A percentile compares a stretch with the other conserved stretches of the same genome.
Evolutionary conservation across 768 basidiomycete genomes (phyloP).

Genomic region (Suillus weaverae): DNA sequence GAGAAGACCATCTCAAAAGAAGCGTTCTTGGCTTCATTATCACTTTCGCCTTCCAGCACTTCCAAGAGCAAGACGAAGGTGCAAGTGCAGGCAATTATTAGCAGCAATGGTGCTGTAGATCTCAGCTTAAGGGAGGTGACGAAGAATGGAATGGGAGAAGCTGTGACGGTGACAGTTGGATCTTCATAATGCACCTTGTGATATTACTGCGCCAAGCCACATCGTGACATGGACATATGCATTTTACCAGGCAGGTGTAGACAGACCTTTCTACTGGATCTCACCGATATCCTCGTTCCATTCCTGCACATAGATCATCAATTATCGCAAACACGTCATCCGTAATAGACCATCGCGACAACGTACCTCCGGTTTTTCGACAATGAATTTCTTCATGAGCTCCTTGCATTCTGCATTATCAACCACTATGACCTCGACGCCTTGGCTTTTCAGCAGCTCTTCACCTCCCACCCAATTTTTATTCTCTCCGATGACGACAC

Average conservation of each 20-base stretch:
- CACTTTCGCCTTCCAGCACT: slow-evolving; percentile 37
- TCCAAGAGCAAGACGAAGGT: slow-evolving; percentile 51
- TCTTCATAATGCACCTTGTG: slow-evolving; percentile 17
- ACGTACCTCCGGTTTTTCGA: slow-evolving; percentile 52
- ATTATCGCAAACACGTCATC: neutral
- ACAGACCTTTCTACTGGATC: slow-evolving; percentile 6
- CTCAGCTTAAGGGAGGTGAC: slow-evolving; percentile 41
- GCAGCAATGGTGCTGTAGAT: slow-evolving; percentile 34
- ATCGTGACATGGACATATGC: neutral
- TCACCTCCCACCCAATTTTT: slow-evolving; percentile 54
- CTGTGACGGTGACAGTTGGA: slow-evolving; percentile 29
- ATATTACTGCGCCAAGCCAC: neutral
- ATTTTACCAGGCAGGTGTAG: slow-evolving; percentile 3
- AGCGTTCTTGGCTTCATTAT: slow-evolving; percentile 40
- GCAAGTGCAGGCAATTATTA: slow-evolving; percentile 43
- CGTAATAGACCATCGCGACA: slow-evolving; percentile 11
- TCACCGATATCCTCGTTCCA: slow-evolving; percentile 68
- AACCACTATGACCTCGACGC: slow-evolving; percentile 54
- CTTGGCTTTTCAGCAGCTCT: slow-evolving; percentile 48
- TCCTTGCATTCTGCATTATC: slow-evolving; percentile 51
- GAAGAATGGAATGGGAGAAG: slow-evolving; percentile 34
- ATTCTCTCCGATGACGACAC: slow-evolving; percentile 69
- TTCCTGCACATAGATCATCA: slow-evolving; percentile 34
- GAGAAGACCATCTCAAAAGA: slow-evolving; percentile 61
- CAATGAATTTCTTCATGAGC: slow-evolving; percentile 58